Evolutionary conservation across 2,329 filamentous ascomycete species (phyloP).

Genomic region (Dothistroma pini): DNA sequence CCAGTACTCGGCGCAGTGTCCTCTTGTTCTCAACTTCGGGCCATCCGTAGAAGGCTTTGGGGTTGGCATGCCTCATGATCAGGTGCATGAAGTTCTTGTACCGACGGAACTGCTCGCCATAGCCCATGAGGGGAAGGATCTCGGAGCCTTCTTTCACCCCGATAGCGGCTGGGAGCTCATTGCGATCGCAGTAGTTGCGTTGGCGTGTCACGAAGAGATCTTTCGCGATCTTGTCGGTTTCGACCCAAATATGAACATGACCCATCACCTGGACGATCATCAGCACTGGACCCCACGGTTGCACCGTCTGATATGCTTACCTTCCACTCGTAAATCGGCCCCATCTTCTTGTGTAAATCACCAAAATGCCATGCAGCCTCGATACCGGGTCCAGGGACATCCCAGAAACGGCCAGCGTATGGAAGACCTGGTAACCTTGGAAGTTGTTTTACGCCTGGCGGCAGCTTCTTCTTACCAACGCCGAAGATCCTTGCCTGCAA

Average conservation of each 20-base stretch:
- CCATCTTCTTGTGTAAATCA: slow-evolving; percentile 34
- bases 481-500: slow-evolving; percentile 16
- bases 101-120: slow-evolving; percentile 30
- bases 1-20: slow-evolving; percentile 32
- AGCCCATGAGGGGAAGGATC: slow-evolving; percentile 34
- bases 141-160: slow-evolving; percentile 32
- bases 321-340: slow-evolving; percentile 37
- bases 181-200: slow-evolving; percentile 35
- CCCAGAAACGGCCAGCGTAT: slow-evolving; percentile 34
- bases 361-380: slow-evolving; percentile 37
- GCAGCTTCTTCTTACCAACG: slow-evolving; percentile 21
- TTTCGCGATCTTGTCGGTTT: slow-evolving; percentile 35
- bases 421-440: slow-evolving; percentile 31
- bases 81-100: slow-evolving; percentile 37
- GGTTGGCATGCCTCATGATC: slow-evolving; percentile 33
- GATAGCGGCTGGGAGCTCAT: slow-evolving; percentile 34
- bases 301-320: slow-evolving; percentile 4
- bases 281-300: neutral
- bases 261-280: slow-evolving; percentile 25
- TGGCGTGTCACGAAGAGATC: slow-evolving; percentile 35
- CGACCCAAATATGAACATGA: slow-evolving; percentile 34
- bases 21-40: slow-evolving; percentile 35
- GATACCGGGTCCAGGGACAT: slow-evolving; percentile 32
- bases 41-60: slow-evolving; percentile 33
- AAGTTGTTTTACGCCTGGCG: slow-evolving; percentile 27